Evolutionary conservation across 2,329 filamentous ascomycete species (phyloP).

Genomic region (Davidsoniella eucalypti): DNA sequence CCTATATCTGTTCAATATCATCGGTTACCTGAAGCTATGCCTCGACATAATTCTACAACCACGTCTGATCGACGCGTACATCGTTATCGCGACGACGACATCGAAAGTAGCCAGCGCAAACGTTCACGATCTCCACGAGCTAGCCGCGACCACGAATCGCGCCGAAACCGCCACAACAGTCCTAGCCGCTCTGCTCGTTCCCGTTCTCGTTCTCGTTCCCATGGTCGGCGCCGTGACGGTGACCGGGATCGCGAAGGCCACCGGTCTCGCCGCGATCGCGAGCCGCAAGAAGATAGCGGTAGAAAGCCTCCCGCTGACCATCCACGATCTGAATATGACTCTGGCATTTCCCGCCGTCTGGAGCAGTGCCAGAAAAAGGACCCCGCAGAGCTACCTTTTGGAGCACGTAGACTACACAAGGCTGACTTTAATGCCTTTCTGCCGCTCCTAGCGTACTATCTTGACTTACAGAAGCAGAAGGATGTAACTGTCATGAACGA

Average conservation of each 20-base stretch:
- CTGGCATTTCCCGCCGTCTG: neutral
- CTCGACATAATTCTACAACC: too few species aligned
- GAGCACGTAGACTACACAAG: constrained; percentile 49
- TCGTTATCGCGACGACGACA: too few species aligned
- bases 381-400: constrained; percentile 39
- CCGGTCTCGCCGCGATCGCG: neutral
- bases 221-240: too few species aligned
- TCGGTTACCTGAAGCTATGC: too few species aligned
- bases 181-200: neutral
- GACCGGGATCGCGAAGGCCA: neutral
- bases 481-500: constrained; percentile 52
- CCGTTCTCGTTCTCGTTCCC: neutral
- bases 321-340: neutral
- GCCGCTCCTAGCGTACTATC: constrained; percentile 65
- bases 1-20: too few species aligned
- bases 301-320: neutral
- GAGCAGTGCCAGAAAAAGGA: neutral
- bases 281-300: neutral
- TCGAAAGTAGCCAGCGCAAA: neutral
- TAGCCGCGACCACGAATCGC: neutral
- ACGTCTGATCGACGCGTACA: too few species aligned
- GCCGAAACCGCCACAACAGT: neutral
- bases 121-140: neutral
- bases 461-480: constrained; percentile 73
- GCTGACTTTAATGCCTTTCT: constrained; percentile 49